Conservation (phyloP, 78 protist genomes). For the Speleostelium caveatum region DNA sequence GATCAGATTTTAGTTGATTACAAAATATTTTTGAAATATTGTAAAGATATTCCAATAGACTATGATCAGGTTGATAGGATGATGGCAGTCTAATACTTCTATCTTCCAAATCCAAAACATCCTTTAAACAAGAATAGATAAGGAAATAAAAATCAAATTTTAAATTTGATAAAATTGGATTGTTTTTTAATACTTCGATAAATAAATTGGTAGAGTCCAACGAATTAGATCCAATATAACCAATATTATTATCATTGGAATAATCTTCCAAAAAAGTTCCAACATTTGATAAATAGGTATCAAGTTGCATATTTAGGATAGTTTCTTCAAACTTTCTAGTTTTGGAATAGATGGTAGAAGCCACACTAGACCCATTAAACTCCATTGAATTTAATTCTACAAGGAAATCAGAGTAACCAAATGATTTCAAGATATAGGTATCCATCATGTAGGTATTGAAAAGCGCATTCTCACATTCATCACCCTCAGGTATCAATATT, state of each 20-base stretch:
- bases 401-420: neutral
- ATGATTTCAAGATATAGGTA: neutral
- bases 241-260: too few species aligned
- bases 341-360: neutral
- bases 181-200: too few species aligned
- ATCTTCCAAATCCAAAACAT: neutral
- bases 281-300: neutral
- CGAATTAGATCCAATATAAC: too few species aligned
- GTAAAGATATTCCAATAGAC: neutral
- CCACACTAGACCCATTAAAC: slow-evolving; percentile 16
- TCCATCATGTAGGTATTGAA: neutral
- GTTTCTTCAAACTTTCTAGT: neutral
- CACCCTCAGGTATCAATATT: neutral
- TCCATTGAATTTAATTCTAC: slow-evolving; percentile 1
- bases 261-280: too few species aligned
- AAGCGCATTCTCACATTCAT: neutral
- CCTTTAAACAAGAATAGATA: slow-evolving; percentile 8
- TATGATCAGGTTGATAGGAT: neutral
- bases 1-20: neutral
- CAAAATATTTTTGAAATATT: neutral
- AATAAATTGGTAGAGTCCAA: too few species aligned
- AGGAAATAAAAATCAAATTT: too few species aligned
- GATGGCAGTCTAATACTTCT: slow-evolving; percentile 6
- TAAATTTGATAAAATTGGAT: too few species aligned
- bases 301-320: neutral